These are phyloP conservation scores for Paratinospora sagittata DNA, from an alignment of 164 flowering plant species.

Conservation along the genomic window DNA sequence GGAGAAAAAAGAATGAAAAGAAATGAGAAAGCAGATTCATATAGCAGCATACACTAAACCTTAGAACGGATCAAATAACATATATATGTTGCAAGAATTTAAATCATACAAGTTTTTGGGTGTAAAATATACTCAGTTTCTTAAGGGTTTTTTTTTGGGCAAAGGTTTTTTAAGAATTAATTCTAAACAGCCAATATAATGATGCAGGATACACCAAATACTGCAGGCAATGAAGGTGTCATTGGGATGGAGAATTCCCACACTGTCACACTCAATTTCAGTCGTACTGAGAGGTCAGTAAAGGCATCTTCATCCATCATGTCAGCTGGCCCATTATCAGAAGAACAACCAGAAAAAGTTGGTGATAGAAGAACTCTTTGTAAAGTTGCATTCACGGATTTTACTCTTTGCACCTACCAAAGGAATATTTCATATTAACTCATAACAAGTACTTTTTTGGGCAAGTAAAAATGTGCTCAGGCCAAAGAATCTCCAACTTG, in stretches of 20 bases:
- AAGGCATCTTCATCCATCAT: conserved; percentile 89
- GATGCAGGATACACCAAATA: conserved; percentile 88
- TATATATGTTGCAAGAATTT: no score
- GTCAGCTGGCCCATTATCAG: conserved; percentile 65
- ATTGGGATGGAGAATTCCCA: conserved; percentile 84
- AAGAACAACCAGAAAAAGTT: conserved; percentile 54
- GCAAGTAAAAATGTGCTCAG: not conserved
- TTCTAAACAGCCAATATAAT: no score
- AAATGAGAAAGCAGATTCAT: not conserved
- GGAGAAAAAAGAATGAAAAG: not conserved
- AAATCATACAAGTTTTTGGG: no score
- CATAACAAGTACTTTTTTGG: no score
- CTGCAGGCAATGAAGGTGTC: conserved; percentile 97
- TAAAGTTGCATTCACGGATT: conserved; percentile 55
- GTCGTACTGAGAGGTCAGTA: conserved; percentile 55
- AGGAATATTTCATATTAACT: conserved; percentile 11
- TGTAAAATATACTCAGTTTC: no score
- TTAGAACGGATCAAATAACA: not conserved
- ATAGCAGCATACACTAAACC: not conserved
- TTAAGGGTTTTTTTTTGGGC: no score
- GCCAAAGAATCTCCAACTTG: not conserved
- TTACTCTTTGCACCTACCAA: conserved; percentile 65
- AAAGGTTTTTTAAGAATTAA: no score
- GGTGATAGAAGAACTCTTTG: conserved; percentile 62
- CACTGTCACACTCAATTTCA: conserved; percentile 75